A percentile compares a stretch with the other conserved stretches of the same genome.
Conservation (phyloP, 2,329 filamentous ascomycete species). For the Beauveria brongniartii region DNA sequence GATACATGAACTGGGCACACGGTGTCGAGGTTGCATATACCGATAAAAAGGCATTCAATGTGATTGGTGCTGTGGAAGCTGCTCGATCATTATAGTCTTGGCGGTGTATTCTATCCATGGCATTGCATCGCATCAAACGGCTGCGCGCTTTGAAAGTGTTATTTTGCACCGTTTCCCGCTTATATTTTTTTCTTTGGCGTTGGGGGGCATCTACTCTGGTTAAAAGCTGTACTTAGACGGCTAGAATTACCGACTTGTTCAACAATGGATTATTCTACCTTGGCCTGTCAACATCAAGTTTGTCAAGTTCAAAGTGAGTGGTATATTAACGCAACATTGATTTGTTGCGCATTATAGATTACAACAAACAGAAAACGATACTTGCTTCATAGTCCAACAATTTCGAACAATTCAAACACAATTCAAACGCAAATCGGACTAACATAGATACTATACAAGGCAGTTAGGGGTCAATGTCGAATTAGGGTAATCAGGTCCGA, state of each 20-base stretch:
- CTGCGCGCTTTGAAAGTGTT: background rate
- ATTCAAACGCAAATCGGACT: no score
- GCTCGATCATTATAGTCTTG: slow-evolving; percentile 41
- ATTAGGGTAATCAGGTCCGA: no score
- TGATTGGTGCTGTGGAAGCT: slow-evolving; percentile 54
- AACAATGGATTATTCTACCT: background rate
- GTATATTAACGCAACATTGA: background rate
- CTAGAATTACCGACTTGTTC: background rate
- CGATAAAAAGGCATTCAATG: slow-evolving; percentile 55
- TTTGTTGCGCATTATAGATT: background rate
- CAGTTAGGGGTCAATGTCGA: no score
- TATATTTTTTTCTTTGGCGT: background rate
- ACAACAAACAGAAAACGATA: background rate
- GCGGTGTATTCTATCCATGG: background rate
- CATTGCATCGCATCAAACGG: background rate
- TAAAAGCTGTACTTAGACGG: background rate
- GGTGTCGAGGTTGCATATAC: slow-evolving; percentile 62
- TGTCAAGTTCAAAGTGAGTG: background rate
- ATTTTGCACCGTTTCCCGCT: background rate
- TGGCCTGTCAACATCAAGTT: no score
- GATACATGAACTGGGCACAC: slow-evolving; percentile 93
- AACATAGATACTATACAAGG: background rate
- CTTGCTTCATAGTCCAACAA: background rate
- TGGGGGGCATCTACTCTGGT: background rate
- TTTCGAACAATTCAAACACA: background rate